Evolutionary conservation across 2,329 filamentous ascomycete species (phyloP).

Genomic region (Anthostomella pinea): DNA sequence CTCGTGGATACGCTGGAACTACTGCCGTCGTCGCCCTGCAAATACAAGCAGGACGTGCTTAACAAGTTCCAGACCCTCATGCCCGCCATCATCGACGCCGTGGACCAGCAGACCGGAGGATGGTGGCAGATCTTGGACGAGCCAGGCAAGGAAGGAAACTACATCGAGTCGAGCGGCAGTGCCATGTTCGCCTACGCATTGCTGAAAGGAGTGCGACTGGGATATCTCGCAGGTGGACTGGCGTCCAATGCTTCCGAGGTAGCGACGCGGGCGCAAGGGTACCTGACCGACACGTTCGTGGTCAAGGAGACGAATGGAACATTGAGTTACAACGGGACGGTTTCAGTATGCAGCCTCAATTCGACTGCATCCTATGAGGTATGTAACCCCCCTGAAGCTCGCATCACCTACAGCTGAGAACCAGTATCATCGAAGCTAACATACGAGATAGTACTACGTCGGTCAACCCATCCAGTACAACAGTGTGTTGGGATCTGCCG

Average conservation of each 20-base stretch:
- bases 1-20: slow-evolving; percentile 35
- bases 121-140: slow-evolving; percentile 39
- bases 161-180: slow-evolving; percentile 36
- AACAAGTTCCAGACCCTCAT: slow-evolving; percentile 24
- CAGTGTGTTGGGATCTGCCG: slow-evolving; percentile 36
- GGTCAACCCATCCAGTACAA: slow-evolving; percentile 35
- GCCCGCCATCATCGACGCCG: slow-evolving; percentile 21
- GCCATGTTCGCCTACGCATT: slow-evolving; percentile 37
- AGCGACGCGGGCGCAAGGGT: slow-evolving; percentile 18
- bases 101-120: slow-evolving; percentile 29
- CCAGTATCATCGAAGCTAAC: slow-evolving; percentile 10
- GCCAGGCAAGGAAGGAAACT: slow-evolving; percentile 28
- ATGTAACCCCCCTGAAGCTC: slow-evolving; percentile 9
- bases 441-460: slow-evolving; percentile 34
- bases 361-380: slow-evolving; percentile 38
- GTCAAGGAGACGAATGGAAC: slow-evolving; percentile 24
- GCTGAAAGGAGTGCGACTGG: slow-evolving; percentile 35
- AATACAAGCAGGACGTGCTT: slow-evolving; percentile 11
- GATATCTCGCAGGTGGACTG: slow-evolving; percentile 25
- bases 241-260: slow-evolving; percentile 7
- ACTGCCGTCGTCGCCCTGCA: slow-evolving; percentile 13
- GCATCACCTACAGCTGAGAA: neutral
- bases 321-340: slow-evolving; percentile 36
- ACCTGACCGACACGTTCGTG: slow-evolving; percentile 27
- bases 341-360: slow-evolving; percentile 40